Conservation (phyloP, 1,139 yeast species). For the Hyphopichia wangnamkhiaoensis region DNA sequence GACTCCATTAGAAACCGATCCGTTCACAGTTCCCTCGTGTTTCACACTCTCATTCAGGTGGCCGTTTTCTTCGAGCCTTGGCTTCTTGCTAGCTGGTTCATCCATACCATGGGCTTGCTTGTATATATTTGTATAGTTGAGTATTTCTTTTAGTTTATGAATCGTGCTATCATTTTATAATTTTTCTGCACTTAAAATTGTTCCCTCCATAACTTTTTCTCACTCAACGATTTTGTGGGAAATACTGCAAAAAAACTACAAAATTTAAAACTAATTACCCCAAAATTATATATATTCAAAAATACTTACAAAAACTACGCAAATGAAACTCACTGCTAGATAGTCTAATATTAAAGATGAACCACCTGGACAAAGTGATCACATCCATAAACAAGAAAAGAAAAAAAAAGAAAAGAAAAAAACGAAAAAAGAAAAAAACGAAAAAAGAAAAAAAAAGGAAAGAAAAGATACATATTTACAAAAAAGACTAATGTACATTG, state of each 20-base stretch:
- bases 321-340: neutral
- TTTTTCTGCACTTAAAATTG: too few relatives aligned
- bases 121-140: neutral
- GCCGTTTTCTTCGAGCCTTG: neutral
- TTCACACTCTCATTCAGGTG: neutral
- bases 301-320: neutral
- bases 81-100: constrained; percentile 2
- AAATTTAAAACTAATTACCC: too few relatives aligned
- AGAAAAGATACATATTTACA: too few relatives aligned
- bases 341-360: neutral
- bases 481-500: neutral
- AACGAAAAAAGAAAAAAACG: too few relatives aligned
- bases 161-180: too few relatives aligned
- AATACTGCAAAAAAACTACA: neutral
- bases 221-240: neutral
- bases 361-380: neutral
- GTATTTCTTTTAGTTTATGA: too few relatives aligned
- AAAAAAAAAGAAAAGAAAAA: neutral
- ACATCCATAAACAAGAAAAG: neutral
- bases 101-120: constrained; percentile 5
- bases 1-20: neutral
- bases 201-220: neutral
- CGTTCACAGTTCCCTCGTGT: neutral
- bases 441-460: neutral
- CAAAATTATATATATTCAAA: too few relatives aligned